Conservation (phyloP, 1,284 basidiomycete genomes). For the Cystobasidiaceae sp. region DNA sequence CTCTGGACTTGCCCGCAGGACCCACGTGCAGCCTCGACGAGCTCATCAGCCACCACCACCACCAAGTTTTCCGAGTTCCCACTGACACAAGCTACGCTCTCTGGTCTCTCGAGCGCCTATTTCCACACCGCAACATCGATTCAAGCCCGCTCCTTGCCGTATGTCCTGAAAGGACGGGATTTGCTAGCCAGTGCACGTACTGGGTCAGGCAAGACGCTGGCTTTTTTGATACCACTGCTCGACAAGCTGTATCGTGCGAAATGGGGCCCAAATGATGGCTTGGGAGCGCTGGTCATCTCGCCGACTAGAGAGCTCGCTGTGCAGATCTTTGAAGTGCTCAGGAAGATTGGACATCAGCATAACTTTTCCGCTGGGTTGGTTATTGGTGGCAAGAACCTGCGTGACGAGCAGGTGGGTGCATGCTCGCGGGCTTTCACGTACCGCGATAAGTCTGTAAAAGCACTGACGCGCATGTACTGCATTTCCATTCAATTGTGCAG, state of each 20-base stretch:
- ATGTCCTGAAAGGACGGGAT: slow-evolving; percentile 56
- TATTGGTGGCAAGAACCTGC: slow-evolving; percentile 93
- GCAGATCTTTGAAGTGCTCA: slow-evolving; percentile 93
- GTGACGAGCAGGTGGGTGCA: slow-evolving; percentile 65
- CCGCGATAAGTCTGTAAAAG: too few species aligned
- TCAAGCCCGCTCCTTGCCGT: slow-evolving; percentile 60
- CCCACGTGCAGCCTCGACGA: slow-evolving; percentile 32
- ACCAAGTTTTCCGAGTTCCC: slow-evolving; percentile 48
- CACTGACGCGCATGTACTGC: too few species aligned
- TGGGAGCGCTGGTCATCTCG: slow-evolving; percentile 89
- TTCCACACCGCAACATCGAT: slow-evolving; percentile 84
- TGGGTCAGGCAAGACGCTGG: slow-evolving; percentile 76
- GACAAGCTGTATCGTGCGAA: slow-evolving; percentile 67
- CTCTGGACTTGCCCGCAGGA: not conserved
- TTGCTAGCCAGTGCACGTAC: slow-evolving; percentile 72
- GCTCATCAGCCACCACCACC: slow-evolving; percentile 26
- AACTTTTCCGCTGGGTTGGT: slow-evolving; percentile 90
- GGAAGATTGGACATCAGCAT: slow-evolving; percentile 85
- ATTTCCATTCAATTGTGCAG: slow-evolving; percentile 15
- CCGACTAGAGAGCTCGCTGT: slow-evolving; percentile 94
- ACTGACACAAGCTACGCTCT: slow-evolving; percentile 39
- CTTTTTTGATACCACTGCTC: slow-evolving; percentile 71
- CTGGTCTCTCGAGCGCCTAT: slow-evolving; percentile 76
- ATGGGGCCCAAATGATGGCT: slow-evolving; percentile 75
- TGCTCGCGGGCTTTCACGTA: too few species aligned